A percentile compares a stretch with the other conserved stretches of the same genome.
Evolutionary conservation across 2,329 filamentous ascomycete genomes (phyloP).

Genomic region (Chaetomium olivaceum): DNA sequence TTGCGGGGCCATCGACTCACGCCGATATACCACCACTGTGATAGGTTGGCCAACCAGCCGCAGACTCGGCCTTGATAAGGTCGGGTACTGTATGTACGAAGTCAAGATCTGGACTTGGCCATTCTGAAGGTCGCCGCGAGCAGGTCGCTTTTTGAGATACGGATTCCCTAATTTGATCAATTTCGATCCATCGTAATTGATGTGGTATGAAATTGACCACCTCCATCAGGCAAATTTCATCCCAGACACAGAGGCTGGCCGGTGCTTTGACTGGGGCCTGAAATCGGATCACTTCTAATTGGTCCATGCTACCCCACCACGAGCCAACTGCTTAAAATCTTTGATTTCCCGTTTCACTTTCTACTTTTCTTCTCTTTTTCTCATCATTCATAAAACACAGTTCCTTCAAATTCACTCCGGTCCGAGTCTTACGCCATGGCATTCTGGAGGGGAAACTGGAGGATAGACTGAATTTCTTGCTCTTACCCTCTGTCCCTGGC

Average conservation of each 20-base stretch:
- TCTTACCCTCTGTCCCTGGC: conserved; percentile 52
- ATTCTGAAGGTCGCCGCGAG: neutral
- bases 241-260: neutral
- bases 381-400: conserved; percentile 40
- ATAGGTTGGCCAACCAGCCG: conserved; percentile 10
- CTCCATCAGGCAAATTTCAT: neutral
- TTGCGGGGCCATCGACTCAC: conserved; percentile 8
- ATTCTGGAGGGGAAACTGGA: conserved; percentile 70
- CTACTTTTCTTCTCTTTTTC: conserved; percentile 36
- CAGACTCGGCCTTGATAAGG: neutral
- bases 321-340: conserved; percentile 26
- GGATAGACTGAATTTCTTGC: conserved; percentile 59
- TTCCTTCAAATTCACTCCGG: conserved; percentile 71
- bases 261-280: neutral
- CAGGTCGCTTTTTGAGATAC: neutral
- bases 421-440: conserved; percentile 55
- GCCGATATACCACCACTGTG: neutral
- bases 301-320: conserved; percentile 19
- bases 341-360: conserved; percentile 16
- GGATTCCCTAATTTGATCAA: neutral
- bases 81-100: too few species aligned
- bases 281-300: conserved; percentile 19
- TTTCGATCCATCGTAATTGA: neutral
- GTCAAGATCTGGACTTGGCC: neutral
- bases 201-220: too few species aligned